Conservation (phyloP, 257 asterid genomes). For the Gynochthodes officinalis region DNA sequence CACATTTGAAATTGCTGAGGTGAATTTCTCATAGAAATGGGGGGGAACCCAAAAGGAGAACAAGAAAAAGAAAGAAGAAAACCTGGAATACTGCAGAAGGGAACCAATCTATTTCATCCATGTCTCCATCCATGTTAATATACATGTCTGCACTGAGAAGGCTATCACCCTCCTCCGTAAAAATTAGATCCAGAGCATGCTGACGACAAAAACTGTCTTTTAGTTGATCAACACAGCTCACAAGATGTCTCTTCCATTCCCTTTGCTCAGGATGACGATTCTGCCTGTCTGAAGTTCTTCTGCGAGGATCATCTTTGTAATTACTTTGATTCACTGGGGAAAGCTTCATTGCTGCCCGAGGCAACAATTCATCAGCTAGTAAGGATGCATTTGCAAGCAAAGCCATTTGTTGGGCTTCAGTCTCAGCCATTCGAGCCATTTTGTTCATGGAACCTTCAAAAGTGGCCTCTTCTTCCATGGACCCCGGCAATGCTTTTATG, state of each 20-base stretch:
- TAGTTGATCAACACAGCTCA: slow-evolving; percentile 71
- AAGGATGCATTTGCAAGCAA: slow-evolving; percentile 97
- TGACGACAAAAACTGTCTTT: slow-evolving; percentile 98
- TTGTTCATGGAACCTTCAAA: slow-evolving; percentile 77
- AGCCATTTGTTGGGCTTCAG: slow-evolving; percentile 93
- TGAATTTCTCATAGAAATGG: not conserved
- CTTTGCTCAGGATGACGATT: slow-evolving; percentile 95
- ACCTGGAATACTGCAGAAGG: slow-evolving; percentile 98
- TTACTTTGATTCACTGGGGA: slow-evolving; percentile 52
- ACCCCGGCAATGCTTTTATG: slow-evolving; percentile 90
- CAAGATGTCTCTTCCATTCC: slow-evolving; percentile 95
- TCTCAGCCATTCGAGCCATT: slow-evolving; percentile 93
- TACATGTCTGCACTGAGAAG: slow-evolving; percentile 81
- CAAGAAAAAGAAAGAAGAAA: slow-evolving; percentile 18
- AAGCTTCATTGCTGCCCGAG: slow-evolving; percentile 96
- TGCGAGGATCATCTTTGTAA: slow-evolving; percentile 69
- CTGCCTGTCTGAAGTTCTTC: slow-evolving; percentile 82
- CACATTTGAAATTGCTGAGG: not conserved
- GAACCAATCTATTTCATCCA: slow-evolving; percentile 82
- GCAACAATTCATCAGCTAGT: slow-evolving; percentile 89
- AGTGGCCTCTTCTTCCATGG: slow-evolving; percentile 84
- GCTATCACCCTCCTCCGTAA: slow-evolving; percentile 95
- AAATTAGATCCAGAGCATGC: slow-evolving; percentile 94
- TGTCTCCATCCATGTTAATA: slow-evolving; percentile 76
- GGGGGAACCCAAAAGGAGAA: not conserved